These are phyloP conservation scores for Candida oleophila DNA, from an alignment of 805 yeast genomes.

Conservation along the genomic window DNA sequence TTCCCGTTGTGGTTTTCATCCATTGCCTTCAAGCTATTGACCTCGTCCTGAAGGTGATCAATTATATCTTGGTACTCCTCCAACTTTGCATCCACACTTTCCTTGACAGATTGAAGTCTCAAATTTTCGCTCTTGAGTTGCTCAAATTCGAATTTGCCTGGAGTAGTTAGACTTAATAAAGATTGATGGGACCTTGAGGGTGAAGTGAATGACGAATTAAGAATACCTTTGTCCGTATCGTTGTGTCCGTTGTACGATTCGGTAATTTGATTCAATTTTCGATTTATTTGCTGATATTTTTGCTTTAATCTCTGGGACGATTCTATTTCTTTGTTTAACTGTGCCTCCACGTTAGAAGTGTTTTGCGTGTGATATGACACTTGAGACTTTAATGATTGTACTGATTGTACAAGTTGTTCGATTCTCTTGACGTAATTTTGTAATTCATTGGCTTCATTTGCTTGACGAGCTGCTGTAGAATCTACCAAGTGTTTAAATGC, in stretches of 20 bases:
- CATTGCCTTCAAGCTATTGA: slow-evolving; percentile 21
- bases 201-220: background rate
- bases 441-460: background rate
- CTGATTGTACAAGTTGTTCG: slow-evolving; percentile 7
- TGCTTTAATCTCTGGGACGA: slow-evolving; percentile 19
- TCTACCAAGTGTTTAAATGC: background rate
- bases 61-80: slow-evolving; percentile 30
- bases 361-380: slow-evolving; percentile 19
- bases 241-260: slow-evolving; percentile 6
- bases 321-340: slow-evolving; percentile 21
- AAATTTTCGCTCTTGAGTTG: slow-evolving; percentile 16
- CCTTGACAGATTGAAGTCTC: slow-evolving; percentile 15
- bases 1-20: background rate
- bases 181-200: background rate
- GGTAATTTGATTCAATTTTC: slow-evolving; percentile 14
- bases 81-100: slow-evolving; percentile 23
- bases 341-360: slow-evolving; percentile 18
- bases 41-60: slow-evolving; percentile 30
- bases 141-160: slow-evolving; percentile 5
- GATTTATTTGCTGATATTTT: slow-evolving; percentile 17
- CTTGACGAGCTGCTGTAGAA: background rate
- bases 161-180: background rate
- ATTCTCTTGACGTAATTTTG: slow-evolving; percentile 5
- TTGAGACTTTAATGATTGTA: slow-evolving; percentile 23
- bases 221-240: slow-evolving; percentile 4